Evolutionary conservation across 2,329 filamentous ascomycete genomes (phyloP).

Genomic region (Ophiostoma quercus): DNA sequence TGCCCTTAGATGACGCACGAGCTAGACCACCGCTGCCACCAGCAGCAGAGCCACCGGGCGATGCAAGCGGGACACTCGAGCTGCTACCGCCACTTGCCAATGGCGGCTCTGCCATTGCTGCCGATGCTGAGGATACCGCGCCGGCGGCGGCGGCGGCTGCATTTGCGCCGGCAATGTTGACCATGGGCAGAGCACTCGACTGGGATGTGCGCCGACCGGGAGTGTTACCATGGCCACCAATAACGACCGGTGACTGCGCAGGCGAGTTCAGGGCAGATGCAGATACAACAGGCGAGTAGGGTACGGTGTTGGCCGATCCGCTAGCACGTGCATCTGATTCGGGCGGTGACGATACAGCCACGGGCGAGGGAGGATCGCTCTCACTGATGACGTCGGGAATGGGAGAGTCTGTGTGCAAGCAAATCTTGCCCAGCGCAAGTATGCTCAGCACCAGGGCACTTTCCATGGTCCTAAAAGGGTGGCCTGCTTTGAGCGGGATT

Average conservation of each 20-base stretch:
- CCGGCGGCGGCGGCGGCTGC: not conserved
- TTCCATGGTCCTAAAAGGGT: slow-evolving; percentile 61
- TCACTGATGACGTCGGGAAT: slow-evolving; percentile 57
- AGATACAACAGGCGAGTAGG: slow-evolving; percentile 35
- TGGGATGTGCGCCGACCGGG: slow-evolving; percentile 51
- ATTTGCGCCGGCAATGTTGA: slow-evolving; percentile 10
- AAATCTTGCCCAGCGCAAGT: slow-evolving; percentile 82
- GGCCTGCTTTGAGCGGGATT: slow-evolving; percentile 39
- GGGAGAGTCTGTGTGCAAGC: slow-evolving; percentile 46
- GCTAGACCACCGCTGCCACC: not conserved
- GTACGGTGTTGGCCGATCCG: slow-evolving; percentile 39
- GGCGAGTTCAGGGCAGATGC: slow-evolving; percentile 46
- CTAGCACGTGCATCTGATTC: not conserved
- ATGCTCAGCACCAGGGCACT: slow-evolving; percentile 80
- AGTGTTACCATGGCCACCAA: slow-evolving; percentile 44
- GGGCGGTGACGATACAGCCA: slow-evolving; percentile 28
- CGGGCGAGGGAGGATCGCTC: slow-evolving; percentile 20
- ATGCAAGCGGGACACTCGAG: not conserved
- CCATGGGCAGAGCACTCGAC: slow-evolving; percentile 35
- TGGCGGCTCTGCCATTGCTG: not conserved
- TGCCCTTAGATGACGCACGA: not conserved
- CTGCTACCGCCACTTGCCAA: not conserved
- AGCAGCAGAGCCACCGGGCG: not conserved
- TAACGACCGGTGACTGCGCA: slow-evolving; percentile 39
- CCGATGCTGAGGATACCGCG: not conserved